Evolutionary conservation across 768 basidiomycete species (phyloP), one percentile per base, ranked within the genome.

Genomic region (Tricholoma matsutake): DNA sequence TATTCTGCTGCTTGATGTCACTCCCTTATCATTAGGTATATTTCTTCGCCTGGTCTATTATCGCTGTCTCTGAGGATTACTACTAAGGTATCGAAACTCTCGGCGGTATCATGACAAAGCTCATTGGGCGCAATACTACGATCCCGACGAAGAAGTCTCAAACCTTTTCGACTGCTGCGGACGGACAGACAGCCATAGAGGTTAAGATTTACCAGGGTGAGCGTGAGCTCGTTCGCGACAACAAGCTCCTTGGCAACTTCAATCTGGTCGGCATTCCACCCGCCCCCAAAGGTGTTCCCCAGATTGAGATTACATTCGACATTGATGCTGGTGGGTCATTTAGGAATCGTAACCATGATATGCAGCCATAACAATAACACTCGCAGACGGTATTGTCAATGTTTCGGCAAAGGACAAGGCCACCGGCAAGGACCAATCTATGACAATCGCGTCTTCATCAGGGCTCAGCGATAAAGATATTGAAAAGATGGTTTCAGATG

Each of bases 171-270:
- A 99, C 97, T 14, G 96, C 97, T 41, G 96, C 96, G 39, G 97
- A 99, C 63, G 96, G 97, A 56, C 97, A 99, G 78, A 96, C 92
- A n/a, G 96, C 96, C 37, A 98, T 99, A 65, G 96, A 98, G 75
- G 96, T 99, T 76, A 98, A 98, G 87, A 95, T 99, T 68, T 99
- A 86, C 84, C 97, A 99, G 79, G 97, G 97, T 71, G 97, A 99
- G 82, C 96, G 97, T 80, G 97, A 98, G 73, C 87, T 98, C 67
- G 96, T 98, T 60, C 84, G 92, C 58, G 97, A 98, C 81, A 98
- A 98, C 88, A 99, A 98, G 79, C 79, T 98, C 6, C 89, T 99
- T 60, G 97, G 97, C 63, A 96, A 98, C 82, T 99, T 99, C 89
- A 97, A 98, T 79, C 91, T 99, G 63, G 94, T 96, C 62, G 97